phyloP scores from a whole-genome alignment of 495 filamentous ascomycete genomes.

The Daldinia loculata region DNA sequence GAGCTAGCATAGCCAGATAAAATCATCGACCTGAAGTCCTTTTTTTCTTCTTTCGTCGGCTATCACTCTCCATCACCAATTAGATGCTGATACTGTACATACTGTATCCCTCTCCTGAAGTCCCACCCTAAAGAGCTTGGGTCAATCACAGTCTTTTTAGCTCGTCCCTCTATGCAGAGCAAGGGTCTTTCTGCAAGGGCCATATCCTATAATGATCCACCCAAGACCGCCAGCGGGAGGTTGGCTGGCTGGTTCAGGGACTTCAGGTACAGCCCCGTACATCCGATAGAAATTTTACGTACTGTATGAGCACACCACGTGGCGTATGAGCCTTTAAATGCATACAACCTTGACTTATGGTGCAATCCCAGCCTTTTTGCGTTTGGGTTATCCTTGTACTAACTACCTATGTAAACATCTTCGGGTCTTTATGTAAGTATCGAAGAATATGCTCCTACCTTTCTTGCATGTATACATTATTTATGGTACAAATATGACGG shows the following conservation, averaged over 20 bases:
- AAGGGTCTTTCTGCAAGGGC: conserved; percentile 42
- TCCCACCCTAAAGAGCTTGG: conserved; percentile 20
- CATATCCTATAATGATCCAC: conserved; percentile 10
- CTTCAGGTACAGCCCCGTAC: conserved; percentile 24
- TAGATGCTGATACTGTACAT: conserved; percentile 33
- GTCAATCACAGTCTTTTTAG: conserved; percentile 36
- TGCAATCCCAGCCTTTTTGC: conserved; percentile 12
- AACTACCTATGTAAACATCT: neutral
- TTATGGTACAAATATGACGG: too few relatives aligned
- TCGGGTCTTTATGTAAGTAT: neutral
- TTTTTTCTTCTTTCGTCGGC: conserved; percentile 29
- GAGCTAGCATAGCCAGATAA: conserved; percentile 34
- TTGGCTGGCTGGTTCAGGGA: conserved; percentile 26
- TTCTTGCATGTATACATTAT: neutral
- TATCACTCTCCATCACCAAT: conserved; percentile 34
- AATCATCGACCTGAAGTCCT: conserved; percentile 8
- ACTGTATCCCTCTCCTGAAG: conserved; percentile 36
- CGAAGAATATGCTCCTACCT: neutral
- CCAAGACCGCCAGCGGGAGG: conserved; percentile 12
- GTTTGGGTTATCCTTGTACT: neutral
- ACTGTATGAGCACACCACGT: conserved; percentile 34
- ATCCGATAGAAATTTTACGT: conserved; percentile 11
- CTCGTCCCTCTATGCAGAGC: conserved; percentile 30
- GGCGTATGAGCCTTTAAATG: conserved; percentile 19
- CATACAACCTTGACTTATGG: conserved; percentile 5